Base-by-base conservation (phyloP, 2,329 filamentous ascomycete genomes). In the Exserohilum turcica region DNA sequence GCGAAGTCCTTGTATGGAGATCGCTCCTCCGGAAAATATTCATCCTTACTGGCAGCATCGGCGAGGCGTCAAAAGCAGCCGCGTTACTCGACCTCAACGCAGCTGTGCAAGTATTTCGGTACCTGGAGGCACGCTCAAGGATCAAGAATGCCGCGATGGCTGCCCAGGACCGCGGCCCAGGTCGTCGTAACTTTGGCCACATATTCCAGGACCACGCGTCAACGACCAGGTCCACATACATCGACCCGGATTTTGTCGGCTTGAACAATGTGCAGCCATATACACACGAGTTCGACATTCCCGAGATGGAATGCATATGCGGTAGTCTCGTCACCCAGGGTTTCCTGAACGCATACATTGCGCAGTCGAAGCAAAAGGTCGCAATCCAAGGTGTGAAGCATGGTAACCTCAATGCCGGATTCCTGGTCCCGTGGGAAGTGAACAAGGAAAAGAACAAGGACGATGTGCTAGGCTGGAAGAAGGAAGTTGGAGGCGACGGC, bases 1-100 rank as follows among this genome's bases (percentile, higher is more conserved):
- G 92, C 52, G 89, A 94, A 50, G 85, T 91, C 1, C 79, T 95
- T 2, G 84, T 96, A 10, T 96, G 91, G 91, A 86, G 93, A 12
- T 89, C 89, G 1, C 82, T 97, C 6, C 84, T 89, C 15, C 85
- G 92, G 27, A 88, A 86, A 60, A 85, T 87, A 0, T 97, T 96
- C 72, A 76, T 93, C 8, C 79, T 94, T 10, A 89, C 85, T 13
- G 94, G 92, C 58, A 82, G 86, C n/a, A 84, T 86, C 35, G 88
- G 88, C 1, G 56, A 51, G 10, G 48, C 56, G 28, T 52, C 43
- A 6, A 50, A 60, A n/a, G 56, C 53, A 9, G 87, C 91, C 2
- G 89, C 91, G 0, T 90, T 89, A 0, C 79, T 97, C 5, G 86
- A 91, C 64, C 79, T 96, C 5, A 74, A 82, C 5, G 84, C 92